Evolutionary conservation across 331 rosid genomes (phyloP).

Genomic region (Acacia pycnantha): DNA sequence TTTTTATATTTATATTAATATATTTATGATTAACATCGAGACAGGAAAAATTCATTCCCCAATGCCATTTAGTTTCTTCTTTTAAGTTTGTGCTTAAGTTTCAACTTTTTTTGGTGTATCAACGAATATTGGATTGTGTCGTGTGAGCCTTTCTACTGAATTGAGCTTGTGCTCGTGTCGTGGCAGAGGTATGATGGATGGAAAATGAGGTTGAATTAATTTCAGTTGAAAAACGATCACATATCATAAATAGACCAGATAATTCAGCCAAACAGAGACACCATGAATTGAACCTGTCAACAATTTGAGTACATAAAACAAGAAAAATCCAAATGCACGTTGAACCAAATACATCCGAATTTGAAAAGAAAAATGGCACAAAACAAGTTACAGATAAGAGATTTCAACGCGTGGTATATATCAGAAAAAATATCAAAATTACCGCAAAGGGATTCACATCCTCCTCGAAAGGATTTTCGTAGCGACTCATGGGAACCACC

Average conservation of each 20-base stretch:
- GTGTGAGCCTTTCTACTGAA: neutral
- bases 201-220: slow-evolving; percentile 4
- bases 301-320: neutral
- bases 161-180: too few species aligned
- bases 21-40: neutral
- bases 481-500: slow-evolving; percentile 52
- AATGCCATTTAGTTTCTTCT: neutral
- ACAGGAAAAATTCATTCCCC: neutral
- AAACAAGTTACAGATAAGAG: neutral
- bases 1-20: neutral
- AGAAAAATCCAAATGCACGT: neutral
- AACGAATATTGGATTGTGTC: neutral
- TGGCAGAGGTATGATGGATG: neutral
- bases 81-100: neutral
- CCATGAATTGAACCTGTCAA: neutral
- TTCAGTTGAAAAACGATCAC: slow-evolving; percentile 9
- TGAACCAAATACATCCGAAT: neutral
- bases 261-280: slow-evolving; percentile 2
- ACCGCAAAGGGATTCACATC: slow-evolving; percentile 94
- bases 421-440: slow-evolving; percentile 14
- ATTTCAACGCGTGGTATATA: neutral
- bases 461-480: slow-evolving; percentile 86
- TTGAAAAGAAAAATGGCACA: neutral
- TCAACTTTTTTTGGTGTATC: neutral
- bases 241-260: neutral